These are phyloP conservation scores for Haberlea rhodopensis DNA, from an alignment of 257 asterid species.

Conservation along the genomic window DNA sequence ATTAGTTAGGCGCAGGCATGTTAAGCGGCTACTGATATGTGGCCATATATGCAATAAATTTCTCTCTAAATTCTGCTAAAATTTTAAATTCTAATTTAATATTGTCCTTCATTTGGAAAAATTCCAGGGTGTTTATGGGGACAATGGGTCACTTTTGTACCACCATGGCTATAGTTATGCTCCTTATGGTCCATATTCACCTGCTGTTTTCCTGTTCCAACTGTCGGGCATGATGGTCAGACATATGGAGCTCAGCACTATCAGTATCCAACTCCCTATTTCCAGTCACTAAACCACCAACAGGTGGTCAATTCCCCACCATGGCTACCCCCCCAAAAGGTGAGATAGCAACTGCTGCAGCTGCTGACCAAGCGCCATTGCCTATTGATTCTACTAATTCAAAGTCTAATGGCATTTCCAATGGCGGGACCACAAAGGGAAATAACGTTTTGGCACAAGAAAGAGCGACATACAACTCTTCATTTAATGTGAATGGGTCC, in stretches of 20 bases:
- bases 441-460: conserved; percentile 33
- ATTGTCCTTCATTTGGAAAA: neutral
- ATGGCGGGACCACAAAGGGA: conserved; percentile 53
- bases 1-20: too few relatives aligned
- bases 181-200: conserved; percentile 59
- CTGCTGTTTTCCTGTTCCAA: too few relatives aligned
- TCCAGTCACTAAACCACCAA: conserved; percentile 51
- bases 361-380: too few relatives aligned
- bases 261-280: conserved; percentile 59
- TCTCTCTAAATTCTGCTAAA: neutral
- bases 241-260: too few relatives aligned
- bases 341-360: conserved; percentile 44
- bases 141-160: conserved; percentile 55
- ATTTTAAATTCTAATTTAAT: neutral
- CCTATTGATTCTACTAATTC: too few relatives aligned
- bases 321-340: conserved; percentile 45
- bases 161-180: conserved; percentile 65
- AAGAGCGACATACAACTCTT: conserved; percentile 36
- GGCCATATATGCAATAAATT: neutral
- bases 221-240: too few relatives aligned
- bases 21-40: too few relatives aligned
- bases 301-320: conserved; percentile 34
- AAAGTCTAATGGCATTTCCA: too few relatives aligned
- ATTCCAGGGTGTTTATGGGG: conserved; percentile 63
- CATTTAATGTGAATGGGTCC: too few relatives aligned